Evolutionary conservation across 177 flowering plant species (phyloP), one percentile per base, ranked within the genome.

Genomic region (Vitis hybrid): DNA sequence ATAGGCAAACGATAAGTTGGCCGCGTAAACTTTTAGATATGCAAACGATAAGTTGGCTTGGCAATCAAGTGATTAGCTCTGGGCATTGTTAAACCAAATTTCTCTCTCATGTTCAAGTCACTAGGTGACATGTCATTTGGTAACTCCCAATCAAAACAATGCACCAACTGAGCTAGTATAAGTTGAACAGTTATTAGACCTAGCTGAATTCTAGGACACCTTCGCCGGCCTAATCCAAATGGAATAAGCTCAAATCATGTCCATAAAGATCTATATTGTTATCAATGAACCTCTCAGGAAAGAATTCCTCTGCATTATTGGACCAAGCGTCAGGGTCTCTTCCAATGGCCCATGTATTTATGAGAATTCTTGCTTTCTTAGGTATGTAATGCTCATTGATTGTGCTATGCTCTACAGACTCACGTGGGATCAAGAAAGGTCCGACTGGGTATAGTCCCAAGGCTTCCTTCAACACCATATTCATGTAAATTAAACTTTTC

Each of bases 201-300:
- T 2, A 77, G 17, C 1, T 77, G 78, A 58, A 77, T 70, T 18
- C 73, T 81, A 1, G 80, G 83, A 19, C 83, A 80, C 4, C 68
- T 64, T 66, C 83, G 49, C 3, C 83, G 71, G 2, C 83, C 83
- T 3, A 81, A 71, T 5, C 81, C 83, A 52, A 80, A 78, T n/a
- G 81, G 81, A 2, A 80, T 15, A 19, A 74, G 71, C 58, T 48
- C 52, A 60, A 79, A 70, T 82, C 61, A 2, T 60, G 68, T 34
- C 85, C 79, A 18, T 69, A 54, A 9, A 77, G 14, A 6, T 79
- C 82, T 5, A 79, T 55, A 51, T 72, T 60, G 26, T 68, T 74
- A 1, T 64, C 68, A 6, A 54, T 23, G 54, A 81, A 79, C 60
- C 84, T 79, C 54, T 81, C 70, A 3, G 74, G 73, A 18, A 26